Evolutionary conservation across 441 rosid species (phyloP).

Genomic region (Flueggea neowawraea): DNA sequence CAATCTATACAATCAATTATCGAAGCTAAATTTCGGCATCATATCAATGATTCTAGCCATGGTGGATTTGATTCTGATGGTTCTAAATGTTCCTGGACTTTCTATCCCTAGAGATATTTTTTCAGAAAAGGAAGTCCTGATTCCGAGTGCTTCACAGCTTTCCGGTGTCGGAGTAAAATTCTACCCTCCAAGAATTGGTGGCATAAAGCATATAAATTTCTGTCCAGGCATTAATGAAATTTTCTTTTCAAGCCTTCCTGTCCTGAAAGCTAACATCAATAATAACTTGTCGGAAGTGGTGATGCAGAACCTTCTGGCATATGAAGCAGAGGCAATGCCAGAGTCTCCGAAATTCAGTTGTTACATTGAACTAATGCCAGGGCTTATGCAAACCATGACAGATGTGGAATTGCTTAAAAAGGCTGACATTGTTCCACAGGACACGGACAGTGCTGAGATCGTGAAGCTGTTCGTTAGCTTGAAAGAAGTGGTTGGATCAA

Average conservation of each 20-base stretch:
- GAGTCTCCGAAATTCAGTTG: conserved; percentile 51
- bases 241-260: no score
- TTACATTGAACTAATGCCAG: conserved; percentile 55
- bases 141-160: conserved; percentile 5
- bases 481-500: neutral
- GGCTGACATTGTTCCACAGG: neutral
- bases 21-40: neutral
- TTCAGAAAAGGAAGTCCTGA: neutral
- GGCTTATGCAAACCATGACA: conserved; percentile 43
- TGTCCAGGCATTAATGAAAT: no score
- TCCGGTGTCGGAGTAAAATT: neutral
- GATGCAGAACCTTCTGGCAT: conserved; percentile 54
- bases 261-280: conserved; percentile 39
- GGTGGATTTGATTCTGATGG: neutral
- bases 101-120: neutral
- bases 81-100: neutral
- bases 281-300: conserved; percentile 27
- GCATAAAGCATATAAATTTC: no score
- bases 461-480: conserved; percentile 14
- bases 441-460: conserved; percentile 2
- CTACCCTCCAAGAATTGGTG: neutral
- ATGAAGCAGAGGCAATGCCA: conserved; percentile 46
- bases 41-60: neutral
- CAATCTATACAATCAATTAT: no score
- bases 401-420: conserved; percentile 50